These are phyloP conservation scores for Leccinum variicolor DNA, from an alignment of 768 basidiomycete species.

Conservation along the genomic window DNA sequence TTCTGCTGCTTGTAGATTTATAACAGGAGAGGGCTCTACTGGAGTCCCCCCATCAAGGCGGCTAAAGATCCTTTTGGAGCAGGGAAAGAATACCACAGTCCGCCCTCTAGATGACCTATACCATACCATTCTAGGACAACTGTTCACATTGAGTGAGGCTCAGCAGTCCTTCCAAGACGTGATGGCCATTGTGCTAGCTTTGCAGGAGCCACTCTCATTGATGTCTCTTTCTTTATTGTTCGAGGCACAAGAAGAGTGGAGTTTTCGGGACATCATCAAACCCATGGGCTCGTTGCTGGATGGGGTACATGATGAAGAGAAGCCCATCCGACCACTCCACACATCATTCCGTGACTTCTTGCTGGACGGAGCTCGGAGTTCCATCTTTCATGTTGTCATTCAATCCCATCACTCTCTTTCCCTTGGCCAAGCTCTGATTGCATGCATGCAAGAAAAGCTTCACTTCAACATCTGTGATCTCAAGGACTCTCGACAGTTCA, in stretches of 20 bases:
- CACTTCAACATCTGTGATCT: neutral
- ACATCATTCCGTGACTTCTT: neutral
- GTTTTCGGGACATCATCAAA: neutral
- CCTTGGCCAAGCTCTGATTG: neutral
- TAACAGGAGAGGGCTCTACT: accelerated
- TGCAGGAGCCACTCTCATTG: neutral
- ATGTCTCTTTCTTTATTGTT: neutral
- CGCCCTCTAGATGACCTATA: neutral
- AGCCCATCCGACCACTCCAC: neutral
- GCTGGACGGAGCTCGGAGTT: neutral
- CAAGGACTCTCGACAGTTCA: neutral
- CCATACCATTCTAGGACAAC: neutral
- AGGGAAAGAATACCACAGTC: neutral
- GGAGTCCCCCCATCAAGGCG: accelerated
- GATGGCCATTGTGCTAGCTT: neutral
- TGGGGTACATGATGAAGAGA: neutral
- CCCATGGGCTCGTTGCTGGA: neutral
- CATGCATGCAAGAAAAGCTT: neutral
- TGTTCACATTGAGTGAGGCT: neutral
- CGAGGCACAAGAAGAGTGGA: neutral
- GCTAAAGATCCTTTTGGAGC: neutral
- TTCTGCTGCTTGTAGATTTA: neutral
- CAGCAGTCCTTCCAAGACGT: neutral
- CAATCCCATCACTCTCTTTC: neutral
- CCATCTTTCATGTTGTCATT: neutral